Evolutionary conservation across 2,329 filamentous ascomycete genomes (phyloP).

Genomic region (Phialophora verrucosa): DNA sequence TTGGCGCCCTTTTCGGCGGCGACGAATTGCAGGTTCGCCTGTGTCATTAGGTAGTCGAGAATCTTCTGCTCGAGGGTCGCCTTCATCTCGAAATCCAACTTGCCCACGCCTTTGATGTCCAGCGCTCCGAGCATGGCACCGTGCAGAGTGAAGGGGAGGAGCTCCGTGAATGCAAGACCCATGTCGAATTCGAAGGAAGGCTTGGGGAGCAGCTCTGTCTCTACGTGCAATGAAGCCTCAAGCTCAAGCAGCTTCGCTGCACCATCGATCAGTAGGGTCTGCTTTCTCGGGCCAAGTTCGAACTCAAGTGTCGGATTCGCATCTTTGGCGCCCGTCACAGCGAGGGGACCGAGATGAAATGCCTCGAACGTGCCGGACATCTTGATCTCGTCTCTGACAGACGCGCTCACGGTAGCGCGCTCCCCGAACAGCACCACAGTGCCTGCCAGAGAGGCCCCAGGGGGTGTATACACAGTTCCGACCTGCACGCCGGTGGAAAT

Average conservation of each 20-base stretch:
- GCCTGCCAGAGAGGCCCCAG: slow-evolving; percentile 2
- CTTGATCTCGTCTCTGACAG: slow-evolving; percentile 1
- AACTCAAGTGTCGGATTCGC: slow-evolving; percentile 2
- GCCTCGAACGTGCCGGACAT: slow-evolving; percentile 6
- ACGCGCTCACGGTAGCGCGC: not conserved
- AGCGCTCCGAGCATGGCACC: not conserved
- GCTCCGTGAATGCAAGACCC: not conserved
- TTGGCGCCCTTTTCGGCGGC: slow-evolving; percentile 2
- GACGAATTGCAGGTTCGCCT: slow-evolving; percentile 3
- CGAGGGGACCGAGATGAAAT: slow-evolving; percentile 5
- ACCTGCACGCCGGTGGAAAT: slow-evolving; percentile 4
- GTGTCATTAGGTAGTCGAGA: slow-evolving; percentile 2
- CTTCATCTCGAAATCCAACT: slow-evolving; percentile 3
- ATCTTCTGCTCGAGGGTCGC: slow-evolving; percentile 7
- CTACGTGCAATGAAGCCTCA: not conserved
- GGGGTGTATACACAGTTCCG: not conserved
- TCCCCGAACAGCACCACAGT: not conserved
- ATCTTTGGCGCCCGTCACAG: not conserved
- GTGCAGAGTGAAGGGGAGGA: slow-evolving; percentile 1
- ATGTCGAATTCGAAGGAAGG: slow-evolving; percentile 5
- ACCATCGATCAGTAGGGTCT: not conserved
- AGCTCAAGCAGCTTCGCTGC: slow-evolving; percentile 1
- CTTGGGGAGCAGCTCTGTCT: not conserved
- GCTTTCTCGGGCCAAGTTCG: not conserved
- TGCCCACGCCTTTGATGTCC: not conserved